Conservation (phyloP, 345 rosid species). For the Leavenworthia alabamica region DNA sequence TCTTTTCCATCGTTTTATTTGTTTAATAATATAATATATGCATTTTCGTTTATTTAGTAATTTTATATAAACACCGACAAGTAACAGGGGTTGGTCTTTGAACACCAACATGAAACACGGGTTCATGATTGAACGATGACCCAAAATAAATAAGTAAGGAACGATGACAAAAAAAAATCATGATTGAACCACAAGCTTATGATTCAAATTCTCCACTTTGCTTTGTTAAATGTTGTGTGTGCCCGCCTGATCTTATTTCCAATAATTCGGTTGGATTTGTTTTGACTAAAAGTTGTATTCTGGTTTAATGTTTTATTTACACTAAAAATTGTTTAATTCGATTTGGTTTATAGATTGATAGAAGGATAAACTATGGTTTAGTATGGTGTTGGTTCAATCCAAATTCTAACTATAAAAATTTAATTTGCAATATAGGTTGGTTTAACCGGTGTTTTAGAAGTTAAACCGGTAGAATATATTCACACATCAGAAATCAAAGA, state of each 20-base stretch:
- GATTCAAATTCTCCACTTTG: background rate
- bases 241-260: background rate
- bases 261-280: background rate
- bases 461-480: constrained; percentile 30
- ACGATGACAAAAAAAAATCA: background rate
- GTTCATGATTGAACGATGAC: background rate
- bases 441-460: constrained; percentile 46
- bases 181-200: background rate
- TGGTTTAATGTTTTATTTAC: background rate
- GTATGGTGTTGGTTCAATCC: background rate
- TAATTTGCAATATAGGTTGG: constrained; percentile 36
- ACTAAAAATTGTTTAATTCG: background rate
- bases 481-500: constrained; percentile 33
- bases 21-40: background rate
- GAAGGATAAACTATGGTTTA: background rate
- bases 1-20: background rate
- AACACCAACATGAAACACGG: background rate
- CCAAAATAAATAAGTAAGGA: background rate
- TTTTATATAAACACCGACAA: background rate
- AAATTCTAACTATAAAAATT: background rate
- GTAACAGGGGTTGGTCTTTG: background rate
- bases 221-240: background rate
- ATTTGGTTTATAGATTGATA: background rate
- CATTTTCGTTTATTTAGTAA: background rate
- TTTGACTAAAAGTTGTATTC: background rate